Conservation (phyloP, 257 asterid species). For the Salvia rosmarinus region DNA sequence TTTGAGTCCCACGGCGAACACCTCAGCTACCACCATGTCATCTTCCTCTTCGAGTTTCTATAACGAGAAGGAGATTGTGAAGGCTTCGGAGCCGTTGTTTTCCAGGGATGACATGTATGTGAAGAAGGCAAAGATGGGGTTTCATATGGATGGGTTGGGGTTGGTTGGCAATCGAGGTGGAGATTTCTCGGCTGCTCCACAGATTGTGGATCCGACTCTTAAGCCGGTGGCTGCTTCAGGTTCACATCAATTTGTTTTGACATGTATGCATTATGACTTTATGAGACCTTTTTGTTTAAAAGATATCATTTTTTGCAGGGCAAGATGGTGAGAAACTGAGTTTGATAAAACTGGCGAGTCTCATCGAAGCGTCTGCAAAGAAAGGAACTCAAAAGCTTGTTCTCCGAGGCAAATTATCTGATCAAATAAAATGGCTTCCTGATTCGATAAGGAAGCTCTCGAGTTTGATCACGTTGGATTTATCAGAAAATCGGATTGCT, state of each 20-base stretch:
- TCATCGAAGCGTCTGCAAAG: conserved; percentile 78
- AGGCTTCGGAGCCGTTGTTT: conserved; percentile 45
- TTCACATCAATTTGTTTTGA: conserved; percentile 23
- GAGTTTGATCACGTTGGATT: conserved; percentile 61
- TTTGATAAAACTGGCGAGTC: conserved; percentile 77
- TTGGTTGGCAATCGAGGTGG: conserved; percentile 43
- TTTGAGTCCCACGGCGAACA: conserved; percentile 44
- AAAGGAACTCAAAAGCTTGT: conserved; percentile 65
- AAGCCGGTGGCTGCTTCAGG: conserved; percentile 54
- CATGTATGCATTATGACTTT: conserved; percentile 15
- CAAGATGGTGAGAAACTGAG: conserved; percentile 80
- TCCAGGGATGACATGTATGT: conserved; percentile 70
- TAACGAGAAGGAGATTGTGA: conserved; percentile 47
- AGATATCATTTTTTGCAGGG: conserved; percentile 52
- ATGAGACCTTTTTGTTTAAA: conserved; percentile 8
- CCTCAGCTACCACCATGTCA: conserved; percentile 33
- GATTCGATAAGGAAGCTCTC: conserved; percentile 90
- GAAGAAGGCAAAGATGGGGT: conserved; percentile 57
- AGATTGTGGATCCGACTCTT: conserved; percentile 71
- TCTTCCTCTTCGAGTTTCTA: conserved; percentile 46
- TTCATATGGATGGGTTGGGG: conserved; percentile 52
- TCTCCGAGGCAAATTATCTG: conserved; percentile 63
- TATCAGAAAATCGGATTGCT: conserved; percentile 77
- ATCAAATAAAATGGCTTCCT: conserved; percentile 92
- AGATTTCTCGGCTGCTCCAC: conserved; percentile 43